Conservation (phyloP, 202 grass and related monocot genomes). For the Carex sylvatica region DNA sequence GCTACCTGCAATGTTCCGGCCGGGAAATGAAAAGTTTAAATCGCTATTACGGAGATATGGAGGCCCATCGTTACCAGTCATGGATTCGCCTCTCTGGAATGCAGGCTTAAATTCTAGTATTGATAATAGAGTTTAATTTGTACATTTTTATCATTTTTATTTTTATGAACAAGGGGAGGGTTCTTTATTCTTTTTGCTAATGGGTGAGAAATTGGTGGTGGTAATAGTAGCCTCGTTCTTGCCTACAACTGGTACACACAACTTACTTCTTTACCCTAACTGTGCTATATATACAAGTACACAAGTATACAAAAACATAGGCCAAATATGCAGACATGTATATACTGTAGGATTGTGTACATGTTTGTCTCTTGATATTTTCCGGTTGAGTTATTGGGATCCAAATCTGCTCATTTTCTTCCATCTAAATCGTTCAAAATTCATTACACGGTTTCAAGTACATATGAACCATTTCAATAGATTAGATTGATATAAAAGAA, state of each 20-base stretch:
- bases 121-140: constrained; percentile 4
- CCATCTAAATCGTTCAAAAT: no score
- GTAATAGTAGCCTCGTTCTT: constrained; percentile 1
- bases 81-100: constrained; percentile 61
- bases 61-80: constrained; percentile 51
- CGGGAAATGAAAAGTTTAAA: constrained; percentile 52
- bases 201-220: not conserved
- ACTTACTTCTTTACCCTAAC: no score
- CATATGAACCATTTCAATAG: no score
- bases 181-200: constrained; percentile 3
- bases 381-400: not conserved
- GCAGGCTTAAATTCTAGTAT: constrained; percentile 16
- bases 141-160: constrained; percentile 12
- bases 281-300: not conserved
- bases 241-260: not conserved
- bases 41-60: constrained; percentile 44
- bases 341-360: constrained; percentile 13
- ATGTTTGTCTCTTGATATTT: constrained; percentile 10
- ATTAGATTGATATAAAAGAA: no score
- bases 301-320: not conserved
- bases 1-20: constrained; percentile 66
- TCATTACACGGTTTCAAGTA: no score
- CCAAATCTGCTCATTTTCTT: no score
- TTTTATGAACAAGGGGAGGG: not conserved
- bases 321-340: not conserved